Evolutionary conservation across 352 stramenopile genomes (phyloP), one percentile per base, ranked within the genome.

Genomic region (Peronospora belbahrii): DNA sequence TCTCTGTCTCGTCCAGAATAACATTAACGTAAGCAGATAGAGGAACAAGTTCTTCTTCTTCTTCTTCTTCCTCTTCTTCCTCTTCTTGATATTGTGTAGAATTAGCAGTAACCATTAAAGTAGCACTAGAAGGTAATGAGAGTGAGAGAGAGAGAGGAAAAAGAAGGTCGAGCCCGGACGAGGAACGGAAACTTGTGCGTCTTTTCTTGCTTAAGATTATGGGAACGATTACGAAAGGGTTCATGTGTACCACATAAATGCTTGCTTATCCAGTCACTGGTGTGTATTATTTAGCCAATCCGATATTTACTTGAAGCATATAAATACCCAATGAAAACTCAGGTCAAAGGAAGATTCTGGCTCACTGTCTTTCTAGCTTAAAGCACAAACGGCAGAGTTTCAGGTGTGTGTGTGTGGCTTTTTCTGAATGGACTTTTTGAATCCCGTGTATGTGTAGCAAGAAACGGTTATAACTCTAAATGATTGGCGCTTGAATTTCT

Each of bases 201-300:
- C 31, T 18, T 36, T 36, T 36, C n/a, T 20, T 1, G 11, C 25
- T 36, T 17, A 59, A 59, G 55, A 65, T 62, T 65, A 56, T 19
- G 6, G 1, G 3, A 54, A 10, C 41, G 27, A 45, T 6, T 56
- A 57, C 27, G 25, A 37, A 15, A 7, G 45, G 37, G 9, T 34
- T 43, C 23, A 7, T 17, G 44, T 50, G 6, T 3, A 0, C 1
- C 8, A 62, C 53, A 47, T 32, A 18, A 40, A 40, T 14, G 27
- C 9, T 31, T 33, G 41, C 55, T 30, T 36, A 65, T 49, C 45
- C 50, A 59, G 39, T 63, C 43, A 18, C 9, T 23, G 6, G 19
- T 23, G 2, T 2, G 28, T 5, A 9, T 1, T 34, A 22, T 55
- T 42, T 13, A 31, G 11, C 52, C 52, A 61, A 59, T 62, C 10